Evolutionary conservation across 768 basidiomycete species (phyloP).

Genomic region (Boletus pseudopeckii): DNA sequence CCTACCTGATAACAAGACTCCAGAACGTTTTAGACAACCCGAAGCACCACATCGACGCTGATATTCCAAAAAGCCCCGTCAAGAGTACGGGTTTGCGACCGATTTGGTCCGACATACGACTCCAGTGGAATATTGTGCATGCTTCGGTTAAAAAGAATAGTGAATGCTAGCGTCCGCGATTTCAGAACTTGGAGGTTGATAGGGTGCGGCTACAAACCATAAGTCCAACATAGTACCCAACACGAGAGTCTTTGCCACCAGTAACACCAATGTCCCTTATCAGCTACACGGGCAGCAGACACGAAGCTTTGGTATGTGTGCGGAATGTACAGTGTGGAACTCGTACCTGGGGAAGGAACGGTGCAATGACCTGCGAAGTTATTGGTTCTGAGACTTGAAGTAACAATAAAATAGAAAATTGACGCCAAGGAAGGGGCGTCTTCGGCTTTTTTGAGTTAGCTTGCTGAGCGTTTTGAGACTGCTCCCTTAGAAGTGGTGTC

Average conservation of each 20-base stretch:
- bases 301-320: not conserved
- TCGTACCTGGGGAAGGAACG: constrained; percentile 62
- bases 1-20: constrained; percentile 40
- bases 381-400: constrained; percentile 74
- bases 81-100: constrained; percentile 50
- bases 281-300: constrained; percentile 10
- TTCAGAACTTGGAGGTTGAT: not conserved
- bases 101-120: constrained; percentile 46
- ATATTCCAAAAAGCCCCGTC: constrained; percentile 42
- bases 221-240: constrained; percentile 48
- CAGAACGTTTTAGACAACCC: constrained; percentile 47
- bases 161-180: constrained; percentile 35
- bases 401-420: constrained; percentile 64
- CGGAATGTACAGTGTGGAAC: not conserved
- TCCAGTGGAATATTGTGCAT: constrained; percentile 46
- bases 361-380: constrained; percentile 69
- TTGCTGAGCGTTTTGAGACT: constrained; percentile 2
- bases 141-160: constrained; percentile 50
- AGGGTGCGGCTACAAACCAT: constrained; percentile 33
- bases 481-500: constrained; percentile 47
- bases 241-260: constrained; percentile 41
- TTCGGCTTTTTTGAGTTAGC: constrained; percentile 27
- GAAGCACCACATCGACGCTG: constrained; percentile 45
- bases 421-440: constrained; percentile 65
- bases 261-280: constrained; percentile 36